These are phyloP conservation scores for Aureobasidium mangrovei DNA, from an alignment of 2,329 filamentous ascomycete species.

Conservation along the genomic window DNA sequence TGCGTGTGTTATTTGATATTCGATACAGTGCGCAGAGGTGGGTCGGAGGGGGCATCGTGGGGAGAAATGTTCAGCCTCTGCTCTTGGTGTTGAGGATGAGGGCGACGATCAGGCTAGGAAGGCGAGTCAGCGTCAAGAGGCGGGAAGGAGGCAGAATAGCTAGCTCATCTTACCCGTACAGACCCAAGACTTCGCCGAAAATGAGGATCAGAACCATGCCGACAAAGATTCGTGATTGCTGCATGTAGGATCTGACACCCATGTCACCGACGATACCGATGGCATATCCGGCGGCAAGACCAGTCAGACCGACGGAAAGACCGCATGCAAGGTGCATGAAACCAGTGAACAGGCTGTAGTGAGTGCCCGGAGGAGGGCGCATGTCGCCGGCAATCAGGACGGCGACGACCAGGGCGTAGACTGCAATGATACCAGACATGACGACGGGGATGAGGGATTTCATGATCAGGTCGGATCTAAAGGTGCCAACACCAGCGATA, in stretches of 20 bases:
- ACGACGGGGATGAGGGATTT: constrained; percentile 86
- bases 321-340: constrained; percentile 93
- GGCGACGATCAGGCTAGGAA: constrained; percentile 71
- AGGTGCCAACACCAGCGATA: constrained; percentile 77
- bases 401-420: constrained; percentile 93
- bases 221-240: constrained; percentile 90
- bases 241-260: constrained; percentile 89
- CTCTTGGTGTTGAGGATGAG: constrained; percentile 87
- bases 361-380: constrained; percentile 55
- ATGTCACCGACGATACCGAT: constrained; percentile 94
- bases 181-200: constrained; percentile 93
- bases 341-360: constrained; percentile 80
- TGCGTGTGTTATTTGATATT: neutral
- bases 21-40: constrained; percentile 5
- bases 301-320: constrained; percentile 82
- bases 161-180: constrained; percentile 67
- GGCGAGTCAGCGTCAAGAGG: neutral
- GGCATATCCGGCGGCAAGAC: constrained; percentile 88
- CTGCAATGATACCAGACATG: constrained; percentile 98
- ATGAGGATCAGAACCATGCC: constrained; percentile 98
- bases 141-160: neutral
- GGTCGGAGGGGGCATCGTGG: neutral
- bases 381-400: constrained; percentile 93
- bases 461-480: constrained; percentile 82
- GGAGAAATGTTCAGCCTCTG: constrained; percentile 40